Evolutionary conservation across 1,284 basidiomycete species (phyloP).

Genomic region (Ganoderma lucidum): DNA sequence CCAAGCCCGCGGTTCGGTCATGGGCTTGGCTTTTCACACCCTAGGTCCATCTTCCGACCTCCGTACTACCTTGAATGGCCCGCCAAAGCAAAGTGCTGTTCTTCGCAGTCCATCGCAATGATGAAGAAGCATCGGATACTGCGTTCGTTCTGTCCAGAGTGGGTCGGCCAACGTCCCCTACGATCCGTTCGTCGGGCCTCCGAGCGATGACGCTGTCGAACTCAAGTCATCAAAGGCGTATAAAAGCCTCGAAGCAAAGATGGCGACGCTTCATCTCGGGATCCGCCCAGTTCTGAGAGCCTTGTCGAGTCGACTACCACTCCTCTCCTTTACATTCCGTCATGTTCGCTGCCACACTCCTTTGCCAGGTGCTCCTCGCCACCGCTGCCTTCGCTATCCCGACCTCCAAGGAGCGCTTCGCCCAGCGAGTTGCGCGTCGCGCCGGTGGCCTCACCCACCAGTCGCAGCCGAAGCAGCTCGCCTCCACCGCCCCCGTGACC

Average conservation of each 20-base stretch:
- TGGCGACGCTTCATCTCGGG: background rate
- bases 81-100: background rate
- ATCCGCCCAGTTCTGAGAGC: conserved; percentile 25
- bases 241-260: background rate
- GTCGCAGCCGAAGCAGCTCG: conserved; percentile 26
- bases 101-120: background rate
- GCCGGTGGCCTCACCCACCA: conserved; percentile 25
- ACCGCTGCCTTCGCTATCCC: conserved; percentile 33
- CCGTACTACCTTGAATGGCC: background rate
- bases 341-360: conserved; percentile 31
- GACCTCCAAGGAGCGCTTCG: conserved; percentile 14
- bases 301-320: conserved; percentile 19
- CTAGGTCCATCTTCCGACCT: background rate
- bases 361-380: conserved; percentile 34
- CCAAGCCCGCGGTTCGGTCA: background rate
- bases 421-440: conserved; percentile 32
- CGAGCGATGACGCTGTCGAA: background rate
- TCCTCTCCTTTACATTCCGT: conserved; percentile 17
- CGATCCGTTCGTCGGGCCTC: background rate
- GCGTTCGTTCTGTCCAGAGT: background rate
- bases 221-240: background rate
- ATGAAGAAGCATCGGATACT: conserved; percentile 5
- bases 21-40: conserved; percentile 5
- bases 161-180: background rate
- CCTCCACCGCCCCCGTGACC: background rate